Base-by-base conservation (phyloP, 352 stramenopile species). In the Albugo laibachii region DNA sequence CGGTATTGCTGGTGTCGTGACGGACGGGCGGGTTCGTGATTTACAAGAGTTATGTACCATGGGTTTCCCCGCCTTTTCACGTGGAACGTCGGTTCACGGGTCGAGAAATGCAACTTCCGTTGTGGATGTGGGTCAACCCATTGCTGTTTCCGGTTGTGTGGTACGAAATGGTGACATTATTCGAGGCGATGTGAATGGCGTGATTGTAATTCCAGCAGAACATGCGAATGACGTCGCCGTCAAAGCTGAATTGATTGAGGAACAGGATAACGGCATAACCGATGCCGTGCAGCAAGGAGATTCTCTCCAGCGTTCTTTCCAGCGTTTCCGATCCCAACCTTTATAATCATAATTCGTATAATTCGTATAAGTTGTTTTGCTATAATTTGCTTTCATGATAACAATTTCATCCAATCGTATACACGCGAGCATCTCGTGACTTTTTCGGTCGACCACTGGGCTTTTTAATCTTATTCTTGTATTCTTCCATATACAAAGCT, bases 401-500 rank as follows among this genome's bases (percentile, higher is more conserved):
- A 10, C 24, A 31, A 10, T 31, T 31, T 31, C 24, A 31, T 31
- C 24, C 64, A 47, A 82, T 69, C 21, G 75, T 83, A 59, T 83
- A 85, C 13, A 83, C 72, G 15, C 70, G 62, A 12, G 69, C 70
- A 50, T 83, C 69, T 20, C 72, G 75, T 51, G 82, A 58, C 55
- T 83, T 81, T 43, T 84, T 84, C 21, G 69, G 69, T 10, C 71
- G 68, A 1, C 69, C 67, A 19, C 67, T 83, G 21, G 69, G 72
- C 45, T 87, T 84, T 51, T 87, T 87, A 55, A 83, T 87, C 58
- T 84, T 84, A 57, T 74, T 82, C 43, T 81, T 83, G 69, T 87
- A 82, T 54, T 84, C 68, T 37, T 83, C 69, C 62, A 83, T 80
- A 53, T 72, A 76, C 47, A 65, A 61, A 46, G 74, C 66, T 53